phyloP scores from a whole-genome alignment of 257 asterid species.

The Voacanga thouarsii region DNA sequence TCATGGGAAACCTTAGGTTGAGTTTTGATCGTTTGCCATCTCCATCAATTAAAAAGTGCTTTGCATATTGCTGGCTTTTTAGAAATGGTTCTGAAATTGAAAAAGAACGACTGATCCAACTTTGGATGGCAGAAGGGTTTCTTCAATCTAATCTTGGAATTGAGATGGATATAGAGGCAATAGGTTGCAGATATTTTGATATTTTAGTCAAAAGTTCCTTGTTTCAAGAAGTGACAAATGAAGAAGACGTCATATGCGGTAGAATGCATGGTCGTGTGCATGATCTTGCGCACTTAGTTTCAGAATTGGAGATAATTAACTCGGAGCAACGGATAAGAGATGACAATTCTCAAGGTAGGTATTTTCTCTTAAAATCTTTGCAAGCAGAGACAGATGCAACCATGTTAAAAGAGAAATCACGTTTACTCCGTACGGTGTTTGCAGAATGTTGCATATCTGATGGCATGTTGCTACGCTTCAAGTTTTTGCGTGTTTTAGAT shows the following conservation, averaged over 20 bases:
- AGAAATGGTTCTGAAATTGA: background rate
- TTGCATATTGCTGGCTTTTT: conserved; percentile 33
- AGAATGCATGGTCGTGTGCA: background rate
- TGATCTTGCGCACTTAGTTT: background rate
- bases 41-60: conserved; percentile 27
- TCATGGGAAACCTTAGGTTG: conserved; percentile 16
- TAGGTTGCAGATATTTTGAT: conserved; percentile 13
- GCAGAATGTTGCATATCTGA: background rate
- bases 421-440: background rate
- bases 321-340: background rate
- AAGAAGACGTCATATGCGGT: background rate
- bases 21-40: conserved; percentile 33
- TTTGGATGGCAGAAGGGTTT: conserved; percentile 40
- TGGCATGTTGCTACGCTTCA: background rate
- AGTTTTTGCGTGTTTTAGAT: conserved; percentile 2
- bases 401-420: background rate
- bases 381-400: too few species aligned
- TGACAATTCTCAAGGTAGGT: background rate
- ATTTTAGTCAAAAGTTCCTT: conserved; percentile 29
- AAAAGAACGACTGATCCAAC: conserved; percentile 17
- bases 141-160: conserved; percentile 4
- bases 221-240: conserved; percentile 19
- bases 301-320: background rate
- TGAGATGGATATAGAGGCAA: background rate
- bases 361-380: background rate